Evolutionary conservation across 306 rosid species (phyloP), one percentile per base, ranked within the genome.

Genomic region (Prunus campanulata): DNA sequence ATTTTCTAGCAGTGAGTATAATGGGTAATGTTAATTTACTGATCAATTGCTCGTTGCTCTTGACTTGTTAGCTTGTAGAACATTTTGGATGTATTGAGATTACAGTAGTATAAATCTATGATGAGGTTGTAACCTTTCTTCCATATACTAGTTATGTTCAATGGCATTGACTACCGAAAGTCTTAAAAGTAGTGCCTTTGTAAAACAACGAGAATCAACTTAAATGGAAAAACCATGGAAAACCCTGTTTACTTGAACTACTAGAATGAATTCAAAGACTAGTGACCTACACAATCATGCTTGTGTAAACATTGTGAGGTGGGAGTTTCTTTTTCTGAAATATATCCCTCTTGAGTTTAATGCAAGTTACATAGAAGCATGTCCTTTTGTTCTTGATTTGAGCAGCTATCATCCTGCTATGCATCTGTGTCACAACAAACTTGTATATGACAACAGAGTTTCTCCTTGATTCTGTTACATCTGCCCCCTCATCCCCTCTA

Each of bases 1-100:
- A 95, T 77, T 95, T 90, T 82, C 76, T 95, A 66, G 98, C 98
- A 73, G 98, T 95, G 84, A 88, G 98, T 90, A 72, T 79, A 84
- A 74, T 39, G 12, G 15, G 55, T 35, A 29, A 51, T 19, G 54
- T 65, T 29, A 18, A 24, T 48, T 59, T 44, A 29, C 67, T 64
- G 8, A 46, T 39, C 14, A 42, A 1, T 25, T 60, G 12, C 56
- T 14, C 22, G 13, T 65, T 61, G 12, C 5, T 52, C 20, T 25
- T 49, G 72, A 18, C 5, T 55, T 24, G 30, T 14, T 8, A 29
- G 27, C 12, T 49, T 14, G 67, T 72, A 15, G 24, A 6, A 35
- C 42, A 42, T 65, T 32, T 65, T 32, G 25, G 49, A 15, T 35
- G 9, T 35, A 22, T 8, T 0, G 46, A 24, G 15, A 25, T 12